Percentiles rank a stretch among this genome's conserved stretches.
Conservation (phyloP, 257 asterid genomes). For the Mitragyna speciosa region DNA sequence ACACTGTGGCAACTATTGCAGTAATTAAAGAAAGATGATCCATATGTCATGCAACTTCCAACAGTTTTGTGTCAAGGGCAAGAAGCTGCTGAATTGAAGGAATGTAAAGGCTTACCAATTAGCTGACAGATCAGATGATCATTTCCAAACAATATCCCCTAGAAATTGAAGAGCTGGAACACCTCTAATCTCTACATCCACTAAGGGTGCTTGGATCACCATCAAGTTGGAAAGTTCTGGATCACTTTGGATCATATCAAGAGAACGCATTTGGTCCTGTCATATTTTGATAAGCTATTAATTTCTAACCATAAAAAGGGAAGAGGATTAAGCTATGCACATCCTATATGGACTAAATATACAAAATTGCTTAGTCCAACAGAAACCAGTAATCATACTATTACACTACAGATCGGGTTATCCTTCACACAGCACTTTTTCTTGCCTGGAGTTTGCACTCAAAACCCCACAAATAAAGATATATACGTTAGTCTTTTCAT, state of each 20-base stretch:
- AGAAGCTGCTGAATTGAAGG: background rate
- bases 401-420: no score
- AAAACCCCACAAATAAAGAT: background rate
- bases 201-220: slow-evolving; percentile 85
- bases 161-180: slow-evolving; percentile 98
- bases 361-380: background rate
- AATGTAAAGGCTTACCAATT: slow-evolving; percentile 10
- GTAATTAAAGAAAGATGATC: background rate
- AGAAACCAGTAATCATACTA: background rate
- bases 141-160: slow-evolving; percentile 94
- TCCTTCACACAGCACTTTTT: background rate
- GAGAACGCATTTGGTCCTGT: slow-evolving; percentile 90
- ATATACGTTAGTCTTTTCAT: background rate
- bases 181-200: slow-evolving; percentile 96
- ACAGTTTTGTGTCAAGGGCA: background rate
- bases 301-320: background rate
- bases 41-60: background rate
- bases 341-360: background rate
- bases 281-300: slow-evolving; percentile 10
- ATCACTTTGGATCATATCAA: slow-evolving; percentile 56
- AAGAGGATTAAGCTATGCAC: background rate
- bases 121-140: slow-evolving; percentile 22
- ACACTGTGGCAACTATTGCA: background rate
- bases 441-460: background rate
- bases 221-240: slow-evolving; percentile 70